A percentile compares a stretch with the other conserved stretches of the same genome.
Conservation (phyloP, 805 yeast genomes). For the Candida railenensis region DNA sequence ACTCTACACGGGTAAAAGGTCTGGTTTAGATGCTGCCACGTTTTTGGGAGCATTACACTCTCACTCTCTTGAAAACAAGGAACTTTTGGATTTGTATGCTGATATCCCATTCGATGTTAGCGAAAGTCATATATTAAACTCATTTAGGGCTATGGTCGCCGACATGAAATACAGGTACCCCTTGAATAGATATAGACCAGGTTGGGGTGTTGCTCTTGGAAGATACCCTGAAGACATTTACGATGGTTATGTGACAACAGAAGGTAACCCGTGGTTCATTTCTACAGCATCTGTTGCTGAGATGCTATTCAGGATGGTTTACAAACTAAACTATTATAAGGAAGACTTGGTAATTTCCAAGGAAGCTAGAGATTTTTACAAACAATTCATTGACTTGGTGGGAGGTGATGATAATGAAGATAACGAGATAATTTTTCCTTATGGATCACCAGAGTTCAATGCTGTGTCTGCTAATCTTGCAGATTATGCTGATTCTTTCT, state of each 20-base stretch:
- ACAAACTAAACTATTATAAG: conserved; percentile 36
- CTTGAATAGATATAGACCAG: conserved; percentile 55
- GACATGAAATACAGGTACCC: conserved; percentile 79
- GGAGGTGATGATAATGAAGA: conserved; percentile 20
- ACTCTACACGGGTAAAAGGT: conserved; percentile 42
- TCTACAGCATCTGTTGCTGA: conserved; percentile 71
- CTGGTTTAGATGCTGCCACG: conserved; percentile 80
- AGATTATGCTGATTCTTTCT: conserved; percentile 64
- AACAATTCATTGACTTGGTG: conserved; percentile 24
- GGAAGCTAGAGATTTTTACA: conserved; percentile 27
- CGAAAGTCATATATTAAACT: conserved; percentile 57
- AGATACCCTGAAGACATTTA: conserved; percentile 92
- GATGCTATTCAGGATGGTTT: conserved; percentile 53
- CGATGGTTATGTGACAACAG: conserved; percentile 67
- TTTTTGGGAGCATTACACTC: conserved; percentile 53
- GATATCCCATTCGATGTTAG: conserved; percentile 63
- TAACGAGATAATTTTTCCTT: conserved; percentile 24
- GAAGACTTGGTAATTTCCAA: conserved; percentile 44
- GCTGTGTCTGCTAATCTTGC: conserved; percentile 47
- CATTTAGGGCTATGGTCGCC: conserved; percentile 58
- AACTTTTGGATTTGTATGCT: conserved; percentile 19
- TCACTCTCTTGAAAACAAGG: conserved; percentile 38
- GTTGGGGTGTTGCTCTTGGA: conserved; percentile 65
- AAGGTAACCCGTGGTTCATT: conserved; percentile 95
- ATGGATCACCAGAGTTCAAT: conserved; percentile 43